Base-by-base conservation (phyloP, 164 flowering plant genomes). In the Malania oleifera region DNA sequence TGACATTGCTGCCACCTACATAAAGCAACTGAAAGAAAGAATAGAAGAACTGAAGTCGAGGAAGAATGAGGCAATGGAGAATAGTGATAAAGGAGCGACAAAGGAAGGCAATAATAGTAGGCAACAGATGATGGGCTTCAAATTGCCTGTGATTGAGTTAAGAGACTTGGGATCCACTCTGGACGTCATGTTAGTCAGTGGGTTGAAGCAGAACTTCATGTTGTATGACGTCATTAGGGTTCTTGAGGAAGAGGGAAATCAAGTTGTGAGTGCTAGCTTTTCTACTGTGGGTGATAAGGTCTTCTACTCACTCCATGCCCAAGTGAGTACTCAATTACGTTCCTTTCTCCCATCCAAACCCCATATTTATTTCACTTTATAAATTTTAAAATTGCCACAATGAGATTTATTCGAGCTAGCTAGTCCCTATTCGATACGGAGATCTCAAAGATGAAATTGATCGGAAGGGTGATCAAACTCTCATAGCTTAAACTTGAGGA, bases 221-320 rank as follows among this genome's bases (percentile, higher is more conserved):
- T 37, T 76, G 6, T 64, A 53, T 65, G 67, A 81, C 65, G 75
- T 80, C 2, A 67, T 84, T 7, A 57, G 64, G 40, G 60, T 76
- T 57, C 68, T 83, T 51, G 70, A 74, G 31, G 73, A 78, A 64
- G 81, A 75, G 71, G 83, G 86, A 43, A 81, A 78, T 53, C 78
- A 71, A 43, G 84, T 82, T 26, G 67, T 78, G 7, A 69, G 64
- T 45, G 81, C 81, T 25, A 75, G 49, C 53, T 55, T 68, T 60
- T 73, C 73, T 12, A 56, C 51, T 12, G 65, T 56, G 1, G 78
- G 80, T 1, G 70, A 69, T 27, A 76, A 69, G 39, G 52, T 72
- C 45, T 68, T 69, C 62, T 75, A 77, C 70, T 58, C 77, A 1
- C 54, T 82, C 41, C 87, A 76, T 64, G 77, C 81, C 39, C 75